These are phyloP conservation scores for Epichloe festucae DNA, from an alignment of 2,329 filamentous ascomycete genomes.

Conservation along the genomic window DNA sequence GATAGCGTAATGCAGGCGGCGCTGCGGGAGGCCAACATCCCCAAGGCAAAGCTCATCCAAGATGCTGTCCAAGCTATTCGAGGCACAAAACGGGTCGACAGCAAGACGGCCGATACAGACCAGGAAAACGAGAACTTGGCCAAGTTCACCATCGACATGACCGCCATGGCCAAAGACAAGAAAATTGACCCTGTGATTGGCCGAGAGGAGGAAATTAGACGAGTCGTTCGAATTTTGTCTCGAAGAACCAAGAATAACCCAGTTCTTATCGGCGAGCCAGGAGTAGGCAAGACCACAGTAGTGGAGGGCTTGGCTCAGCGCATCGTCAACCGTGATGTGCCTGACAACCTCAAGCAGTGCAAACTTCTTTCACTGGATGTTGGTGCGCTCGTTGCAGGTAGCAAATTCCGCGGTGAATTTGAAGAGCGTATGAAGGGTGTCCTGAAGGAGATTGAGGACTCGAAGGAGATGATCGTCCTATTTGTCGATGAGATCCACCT, in stretches of 20 bases:
- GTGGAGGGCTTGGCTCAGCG: slow-evolving; percentile 91
- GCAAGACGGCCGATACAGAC: slow-evolving; percentile 88
- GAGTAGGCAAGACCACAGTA: slow-evolving; percentile 97
- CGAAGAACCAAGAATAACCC: slow-evolving; percentile 97
- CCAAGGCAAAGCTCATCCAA: slow-evolving; percentile 81
- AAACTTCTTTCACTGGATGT: slow-evolving; percentile 91
- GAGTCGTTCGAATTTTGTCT: slow-evolving; percentile 83
- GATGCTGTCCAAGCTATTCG: slow-evolving; percentile 84
- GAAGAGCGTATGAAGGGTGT: slow-evolving; percentile 99
- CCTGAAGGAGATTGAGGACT: slow-evolving; percentile 87
- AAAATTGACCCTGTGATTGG: slow-evolving; percentile 98
- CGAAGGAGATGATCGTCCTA: slow-evolving; percentile 91
- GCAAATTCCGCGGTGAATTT: slow-evolving; percentile 97
- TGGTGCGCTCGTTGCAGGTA: slow-evolving; percentile 86
- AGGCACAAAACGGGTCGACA: slow-evolving; percentile 86
- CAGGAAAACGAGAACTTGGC: slow-evolving; percentile 88
- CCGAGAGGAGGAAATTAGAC: slow-evolving; percentile 85
- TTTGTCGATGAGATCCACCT: slow-evolving; percentile 99
- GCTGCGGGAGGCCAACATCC: slow-evolving; percentile 77
- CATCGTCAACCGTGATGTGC: slow-evolving; percentile 93
- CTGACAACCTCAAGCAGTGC: slow-evolving; percentile 87
- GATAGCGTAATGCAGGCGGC: slow-evolving; percentile 60
- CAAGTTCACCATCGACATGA: slow-evolving; percentile 99
- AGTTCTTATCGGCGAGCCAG: slow-evolving; percentile 91
- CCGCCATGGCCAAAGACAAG: slow-evolving; percentile 85